These are phyloP conservation scores for Alternaria triticimaculans DNA, from an alignment of 2,329 filamentous ascomycete species.

Conservation along the genomic window DNA sequence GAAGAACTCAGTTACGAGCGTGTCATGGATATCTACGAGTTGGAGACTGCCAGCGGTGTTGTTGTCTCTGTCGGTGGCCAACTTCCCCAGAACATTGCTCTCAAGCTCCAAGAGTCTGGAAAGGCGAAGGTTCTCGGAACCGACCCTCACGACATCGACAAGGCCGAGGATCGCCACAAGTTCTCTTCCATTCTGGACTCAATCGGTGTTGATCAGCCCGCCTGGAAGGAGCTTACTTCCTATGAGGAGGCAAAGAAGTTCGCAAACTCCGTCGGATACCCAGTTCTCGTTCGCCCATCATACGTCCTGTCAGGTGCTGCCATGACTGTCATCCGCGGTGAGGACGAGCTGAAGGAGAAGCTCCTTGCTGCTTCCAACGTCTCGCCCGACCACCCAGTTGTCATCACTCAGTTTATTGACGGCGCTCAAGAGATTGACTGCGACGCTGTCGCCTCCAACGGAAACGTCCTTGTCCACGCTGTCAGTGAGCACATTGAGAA, in stretches of 20 bases:
- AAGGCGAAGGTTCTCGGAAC: constrained; percentile 92
- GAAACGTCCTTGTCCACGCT: constrained; percentile 87
- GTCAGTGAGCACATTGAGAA: constrained; percentile 96
- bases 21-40: constrained; percentile 98
- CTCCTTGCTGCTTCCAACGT: constrained; percentile 88
- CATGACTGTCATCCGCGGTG: constrained; percentile 94
- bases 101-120: constrained; percentile 89
- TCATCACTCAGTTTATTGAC: constrained; percentile 98
- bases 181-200: constrained; percentile 97
- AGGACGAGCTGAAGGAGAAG: constrained; percentile 92
- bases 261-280: constrained; percentile 84
- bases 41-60: constrained; percentile 83
- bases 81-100: constrained; percentile 95
- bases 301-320: constrained; percentile 97
- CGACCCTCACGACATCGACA: constrained; percentile 92
- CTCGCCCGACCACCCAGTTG: constrained; percentile 94
- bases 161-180: constrained; percentile 96
- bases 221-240: constrained; percentile 96
- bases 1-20: constrained; percentile 96
- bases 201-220: constrained; percentile 95
- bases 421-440: constrained; percentile 96
- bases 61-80: constrained; percentile 97
- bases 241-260: constrained; percentile 88
- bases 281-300: constrained; percentile 90
- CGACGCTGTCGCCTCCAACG: constrained; percentile 86